Evolutionary conservation across 2,329 filamentous ascomycete species (phyloP), one percentile per base, ranked within the genome.

Genomic region (Fusarium sp.): DNA sequence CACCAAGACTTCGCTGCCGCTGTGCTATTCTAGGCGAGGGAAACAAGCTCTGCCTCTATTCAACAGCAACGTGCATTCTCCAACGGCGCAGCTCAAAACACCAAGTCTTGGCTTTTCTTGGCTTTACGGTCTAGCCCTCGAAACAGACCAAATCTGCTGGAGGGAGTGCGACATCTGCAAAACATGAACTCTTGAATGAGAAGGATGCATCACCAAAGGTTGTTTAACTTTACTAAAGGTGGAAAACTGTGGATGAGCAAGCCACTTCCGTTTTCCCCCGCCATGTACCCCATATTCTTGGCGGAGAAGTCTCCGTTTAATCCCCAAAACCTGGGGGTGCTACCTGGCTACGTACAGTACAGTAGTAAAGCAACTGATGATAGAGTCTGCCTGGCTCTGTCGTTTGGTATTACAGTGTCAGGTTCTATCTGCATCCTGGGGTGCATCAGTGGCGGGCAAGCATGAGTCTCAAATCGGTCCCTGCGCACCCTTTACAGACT

Each of bases 231-330:
- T 36, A 42, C 32, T 43, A 36, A 19, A 40, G 34, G 49, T 56
- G 23, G 19, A 39, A 30, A 40, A 63, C 34, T 28, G 40, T 63
- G 51, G 39, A 58, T 58, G 45, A 48, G 23, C 44, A 69, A 58
- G 55, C 50, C 52, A 62, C 50, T 51, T 63, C 66, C 49, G 66
- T 66, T 52, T 44, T 49, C 49, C 65, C 66, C 62, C 66, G 50
- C 53, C 23, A 64, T 63, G 39, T 55, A 69, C 66, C 66, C 66
- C 66, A 34, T 69, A 67, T 49, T 69, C 66, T 69, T 48, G 42
- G 62, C 65, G 43, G 66, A 63, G 48, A 69, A 19, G 39, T 45
- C 34, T 48, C 21, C 36, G 36, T 44, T 39, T 30, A 28, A 34
- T 63, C 24, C 15, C 39, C n/a, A 39, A 32, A 63, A 46, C 28